These are phyloP conservation scores for Musa schizocarpa DNA, from an alignment of 176 grass and related monocot genomes.

Conservation along the genomic window DNA sequence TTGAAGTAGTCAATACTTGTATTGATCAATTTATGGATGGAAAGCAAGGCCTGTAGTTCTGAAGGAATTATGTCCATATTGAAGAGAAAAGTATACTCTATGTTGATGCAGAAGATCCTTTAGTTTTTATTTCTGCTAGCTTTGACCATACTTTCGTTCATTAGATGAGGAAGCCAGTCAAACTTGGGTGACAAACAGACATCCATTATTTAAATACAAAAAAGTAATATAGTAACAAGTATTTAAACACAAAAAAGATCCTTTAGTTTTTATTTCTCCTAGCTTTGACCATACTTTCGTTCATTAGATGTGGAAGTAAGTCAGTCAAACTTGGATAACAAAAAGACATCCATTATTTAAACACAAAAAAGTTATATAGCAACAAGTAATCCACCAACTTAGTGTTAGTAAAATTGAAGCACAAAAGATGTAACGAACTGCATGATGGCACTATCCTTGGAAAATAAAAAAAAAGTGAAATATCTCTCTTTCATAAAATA, in stretches of 20 bases:
- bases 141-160: background rate
- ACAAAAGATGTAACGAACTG: background rate
- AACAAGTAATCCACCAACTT: background rate
- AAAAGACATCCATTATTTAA: background rate
- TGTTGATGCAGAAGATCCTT: background rate
- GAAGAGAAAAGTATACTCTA: background rate
- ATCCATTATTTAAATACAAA: background rate
- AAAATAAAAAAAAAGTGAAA: no score
- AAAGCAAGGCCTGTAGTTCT: no score
- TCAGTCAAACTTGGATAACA: background rate
- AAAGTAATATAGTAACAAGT: background rate
- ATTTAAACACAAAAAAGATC: background rate
- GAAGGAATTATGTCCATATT: no score
- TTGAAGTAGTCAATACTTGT: no score
- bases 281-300: background rate
- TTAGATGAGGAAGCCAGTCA: background rate
- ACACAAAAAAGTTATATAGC: background rate
- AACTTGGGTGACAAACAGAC: background rate
- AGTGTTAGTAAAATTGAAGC: background rate
- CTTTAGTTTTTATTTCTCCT: background rate
- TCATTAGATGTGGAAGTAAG: background rate
- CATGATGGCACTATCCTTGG: no score
- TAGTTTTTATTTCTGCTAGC: background rate
- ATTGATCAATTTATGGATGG: no score
- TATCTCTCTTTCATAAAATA: no score